Percentiles rank a stretch among this genome's conserved stretches.
These are phyloP conservation scores for Rhododendron kiyosumense DNA, from an alignment of 148 eudicot species.

Conservation along the genomic window DNA sequence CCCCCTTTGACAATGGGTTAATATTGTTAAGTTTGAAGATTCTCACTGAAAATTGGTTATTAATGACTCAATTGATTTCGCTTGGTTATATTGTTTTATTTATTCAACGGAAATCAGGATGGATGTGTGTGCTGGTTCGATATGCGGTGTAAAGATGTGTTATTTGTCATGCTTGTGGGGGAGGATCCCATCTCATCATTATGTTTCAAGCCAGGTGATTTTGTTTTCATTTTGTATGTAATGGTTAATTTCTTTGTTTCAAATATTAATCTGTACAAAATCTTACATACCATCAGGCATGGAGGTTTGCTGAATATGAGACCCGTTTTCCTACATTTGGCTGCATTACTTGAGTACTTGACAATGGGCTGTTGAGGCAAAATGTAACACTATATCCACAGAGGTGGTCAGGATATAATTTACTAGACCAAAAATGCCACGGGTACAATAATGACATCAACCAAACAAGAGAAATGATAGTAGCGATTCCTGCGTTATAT, in stretches of 20 bases:
- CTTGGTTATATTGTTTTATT: slow-evolving; percentile 8
- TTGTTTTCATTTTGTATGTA: slow-evolving; percentile 1
- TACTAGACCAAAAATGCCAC: background rate
- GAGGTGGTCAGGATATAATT: background rate
- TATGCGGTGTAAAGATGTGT: slow-evolving; percentile 76
- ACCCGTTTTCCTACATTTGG: background rate
- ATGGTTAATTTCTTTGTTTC: background rate
- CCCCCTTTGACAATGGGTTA: background rate
- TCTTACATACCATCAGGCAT: background rate
- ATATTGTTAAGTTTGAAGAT: background rate
- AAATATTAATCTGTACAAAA: background rate
- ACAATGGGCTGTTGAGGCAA: background rate
- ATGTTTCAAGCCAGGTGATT: slow-evolving; percentile 77
- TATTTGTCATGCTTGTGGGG: slow-evolving; percentile 52
- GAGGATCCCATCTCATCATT: slow-evolving; percentile 64
- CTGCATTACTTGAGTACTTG: background rate
- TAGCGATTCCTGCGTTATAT: background rate
- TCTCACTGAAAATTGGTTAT: background rate
- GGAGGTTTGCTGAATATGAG: background rate
- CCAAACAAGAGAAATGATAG: background rate
- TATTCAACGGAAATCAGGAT: slow-evolving; percentile 44
- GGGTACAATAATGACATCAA: background rate
- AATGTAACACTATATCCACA: background rate
- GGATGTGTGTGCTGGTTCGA: slow-evolving; percentile 87
- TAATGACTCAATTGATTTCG: background rate